phyloP scores from a whole-genome alignment of 352 stramenopile species.

The Thraustochytrium sp. region DNA sequence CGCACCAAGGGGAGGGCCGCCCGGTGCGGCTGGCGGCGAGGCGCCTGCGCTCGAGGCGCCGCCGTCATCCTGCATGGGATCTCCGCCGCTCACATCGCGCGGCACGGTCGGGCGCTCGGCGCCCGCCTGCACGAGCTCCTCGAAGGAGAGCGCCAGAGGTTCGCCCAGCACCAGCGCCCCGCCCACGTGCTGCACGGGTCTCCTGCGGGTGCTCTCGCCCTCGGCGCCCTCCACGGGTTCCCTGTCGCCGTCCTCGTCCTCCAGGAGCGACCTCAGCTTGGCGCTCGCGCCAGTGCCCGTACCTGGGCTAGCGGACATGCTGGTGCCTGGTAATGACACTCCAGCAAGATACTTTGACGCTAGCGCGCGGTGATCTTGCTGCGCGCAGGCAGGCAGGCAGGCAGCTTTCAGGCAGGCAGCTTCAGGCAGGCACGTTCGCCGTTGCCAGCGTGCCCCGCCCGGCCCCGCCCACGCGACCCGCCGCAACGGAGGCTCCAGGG shows the following conservation, averaged over 20 bases:
- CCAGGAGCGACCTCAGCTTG: neutral
- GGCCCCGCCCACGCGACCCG: too few species aligned
- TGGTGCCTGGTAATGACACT: too few species aligned
- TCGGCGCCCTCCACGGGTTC: neutral
- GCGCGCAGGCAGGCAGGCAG: too few species aligned
- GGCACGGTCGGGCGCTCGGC: neutral
- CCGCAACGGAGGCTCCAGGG: too few species aligned
- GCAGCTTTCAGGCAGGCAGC: too few species aligned
- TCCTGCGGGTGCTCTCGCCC: neutral
- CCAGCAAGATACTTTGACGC: too few species aligned
- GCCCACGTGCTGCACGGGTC: neutral
- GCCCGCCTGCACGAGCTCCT: constrained; percentile 1
- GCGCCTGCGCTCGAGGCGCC: neutral
- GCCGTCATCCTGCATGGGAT: neutral
- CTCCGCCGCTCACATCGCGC: neutral
- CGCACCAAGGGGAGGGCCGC: neutral
- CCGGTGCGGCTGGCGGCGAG: neutral
- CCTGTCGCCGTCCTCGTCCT: neutral
- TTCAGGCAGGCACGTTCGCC: too few species aligned
- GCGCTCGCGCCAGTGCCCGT: too few species aligned
- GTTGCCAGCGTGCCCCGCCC: too few species aligned
- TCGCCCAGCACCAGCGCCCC: constrained; percentile 7
- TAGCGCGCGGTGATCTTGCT: too few species aligned
- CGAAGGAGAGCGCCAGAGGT: constrained; percentile 16
- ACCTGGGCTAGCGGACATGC: too few species aligned